Percentiles rank a stretch among this genome's conserved stretches.
Evolutionary conservation across 2,329 filamentous ascomycete species (phyloP).

Genomic region (Onygenales sp.): DNA sequence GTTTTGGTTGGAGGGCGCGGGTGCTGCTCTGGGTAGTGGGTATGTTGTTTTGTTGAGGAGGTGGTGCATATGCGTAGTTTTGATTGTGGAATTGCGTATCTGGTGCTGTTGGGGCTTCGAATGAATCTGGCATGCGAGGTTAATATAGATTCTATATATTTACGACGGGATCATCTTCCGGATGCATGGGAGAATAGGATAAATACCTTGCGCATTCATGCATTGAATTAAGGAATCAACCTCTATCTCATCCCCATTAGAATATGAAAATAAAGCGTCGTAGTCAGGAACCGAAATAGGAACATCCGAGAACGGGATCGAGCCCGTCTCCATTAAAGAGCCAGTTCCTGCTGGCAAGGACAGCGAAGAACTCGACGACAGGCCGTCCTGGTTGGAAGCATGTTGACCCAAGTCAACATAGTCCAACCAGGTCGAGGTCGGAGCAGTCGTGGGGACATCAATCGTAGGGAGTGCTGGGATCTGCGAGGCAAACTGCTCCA

Average conservation of each 20-base stretch:
- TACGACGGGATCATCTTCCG: no score
- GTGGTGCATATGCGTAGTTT: not conserved
- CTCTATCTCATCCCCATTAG: not conserved
- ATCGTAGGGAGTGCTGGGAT: not conserved
- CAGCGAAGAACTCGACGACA: not conserved
- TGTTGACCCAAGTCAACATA: conserved; percentile 1
- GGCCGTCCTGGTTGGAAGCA: not conserved
- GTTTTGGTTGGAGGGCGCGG: not conserved
- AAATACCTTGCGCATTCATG: not conserved
- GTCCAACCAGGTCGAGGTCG: not conserved
- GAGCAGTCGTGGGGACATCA: not conserved
- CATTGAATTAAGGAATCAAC: not conserved
- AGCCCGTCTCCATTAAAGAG: not conserved
- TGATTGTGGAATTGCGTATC: not conserved
- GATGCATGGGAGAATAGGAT: not conserved
- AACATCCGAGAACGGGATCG: not conserved
- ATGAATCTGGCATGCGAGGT: not conserved
- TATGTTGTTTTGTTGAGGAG: not conserved
- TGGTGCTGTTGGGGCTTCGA: not conserved
- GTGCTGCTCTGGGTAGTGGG: not conserved
- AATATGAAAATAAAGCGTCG: not conserved
- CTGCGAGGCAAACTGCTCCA: not conserved
- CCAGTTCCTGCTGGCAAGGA: not conserved
- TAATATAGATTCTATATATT: not conserved
- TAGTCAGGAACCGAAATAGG: not conserved